Base-by-base conservation (phyloP, 1,284 basidiomycete genomes). In the Phellopilus nigrolimitatus region DNA sequence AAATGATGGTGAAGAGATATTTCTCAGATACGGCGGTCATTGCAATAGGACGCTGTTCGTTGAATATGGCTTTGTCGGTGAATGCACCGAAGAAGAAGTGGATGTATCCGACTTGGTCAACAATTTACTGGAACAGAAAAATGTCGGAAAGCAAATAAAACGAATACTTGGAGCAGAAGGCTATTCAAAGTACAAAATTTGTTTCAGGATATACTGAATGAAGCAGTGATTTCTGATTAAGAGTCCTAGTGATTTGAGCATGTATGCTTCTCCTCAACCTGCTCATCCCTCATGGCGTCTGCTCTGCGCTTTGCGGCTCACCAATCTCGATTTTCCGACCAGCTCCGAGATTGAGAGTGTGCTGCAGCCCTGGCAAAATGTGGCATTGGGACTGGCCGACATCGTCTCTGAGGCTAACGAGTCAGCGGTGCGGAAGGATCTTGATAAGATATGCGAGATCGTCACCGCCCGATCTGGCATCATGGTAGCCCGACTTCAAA, bases 61-160 rank as follows among this genome's bases (percentile, higher is more conserved):
- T 25, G 91, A 95, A 63, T 95, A 95, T 65, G 91, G 91, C 0
- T 95, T 95, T 62, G 76, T 87, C 13, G 65, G 60, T 31, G 59
- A 69, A n/a, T 28, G 48, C 8, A 57, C 45, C 25, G 65, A 67
- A 28, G 64, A 63, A 17, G 84, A 91, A 61, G 72, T 87, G 8
- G 79, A 86, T 53, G 69, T 93, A 1, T 75, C 81, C 55, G 72
- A 76, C 31, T 56, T 77, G 19, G 64, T 88, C 3, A 77, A 84
- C 55, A 59, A 64, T 27, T 54, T 83, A 27, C 75, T 85, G 51
- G 55, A 64, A 4, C 47, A 64, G 36, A 70, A 19, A 55, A 60
- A 4, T 50, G 71, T 7, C 72, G 74, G 13, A 52, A 59, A 28
- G 68, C 67, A 65, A 76, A 85, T 66, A 74, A 72, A 61, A 62